phyloP scores from a whole-genome alignment of 1,284 basidiomycete genomes.

The Puccinia novopanici region DNA sequence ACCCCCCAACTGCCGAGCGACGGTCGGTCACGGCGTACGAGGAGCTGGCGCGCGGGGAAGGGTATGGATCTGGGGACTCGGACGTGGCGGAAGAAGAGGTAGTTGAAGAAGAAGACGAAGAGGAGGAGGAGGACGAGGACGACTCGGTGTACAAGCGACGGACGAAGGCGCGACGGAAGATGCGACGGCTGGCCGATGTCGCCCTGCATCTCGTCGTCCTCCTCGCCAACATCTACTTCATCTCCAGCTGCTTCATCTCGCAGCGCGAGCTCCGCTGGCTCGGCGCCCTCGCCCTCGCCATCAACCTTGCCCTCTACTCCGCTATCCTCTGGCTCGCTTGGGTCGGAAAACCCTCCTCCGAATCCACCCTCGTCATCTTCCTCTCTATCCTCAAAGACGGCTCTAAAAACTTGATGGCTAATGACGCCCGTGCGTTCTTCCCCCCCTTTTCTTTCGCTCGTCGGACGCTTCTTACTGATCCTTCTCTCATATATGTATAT shows the following conservation, averaged over 20 bases:
- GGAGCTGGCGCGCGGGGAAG: not conserved
- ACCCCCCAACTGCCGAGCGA: not conserved
- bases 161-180: slow-evolving; percentile 17
- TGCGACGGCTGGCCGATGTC: slow-evolving; percentile 26
- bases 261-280: not conserved
- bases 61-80: not conserved
- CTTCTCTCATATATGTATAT: too few relatives aligned
- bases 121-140: slow-evolving; percentile 35
- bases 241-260: slow-evolving; percentile 9
- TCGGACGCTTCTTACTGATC: not conserved
- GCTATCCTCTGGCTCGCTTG: slow-evolving; percentile 32
- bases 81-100: not conserved
- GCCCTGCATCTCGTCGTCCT: slow-evolving; percentile 24
- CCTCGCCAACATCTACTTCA: slow-evolving; percentile 18
- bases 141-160: slow-evolving; percentile 2
- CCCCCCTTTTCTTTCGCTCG: not conserved
- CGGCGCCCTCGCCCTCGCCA: not conserved
- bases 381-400: slow-evolving; percentile 41
- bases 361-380: slow-evolving; percentile 43
- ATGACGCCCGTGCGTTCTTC: not conserved
- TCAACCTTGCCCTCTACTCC: not conserved
- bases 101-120: slow-evolving; percentile 1
- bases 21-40: slow-evolving; percentile 1
- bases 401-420: slow-evolving; percentile 16
- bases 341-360: slow-evolving; percentile 16